phyloP scores from a whole-genome alignment of 192 early-diverging fungal species.

The Linderina pennispora region DNA sequence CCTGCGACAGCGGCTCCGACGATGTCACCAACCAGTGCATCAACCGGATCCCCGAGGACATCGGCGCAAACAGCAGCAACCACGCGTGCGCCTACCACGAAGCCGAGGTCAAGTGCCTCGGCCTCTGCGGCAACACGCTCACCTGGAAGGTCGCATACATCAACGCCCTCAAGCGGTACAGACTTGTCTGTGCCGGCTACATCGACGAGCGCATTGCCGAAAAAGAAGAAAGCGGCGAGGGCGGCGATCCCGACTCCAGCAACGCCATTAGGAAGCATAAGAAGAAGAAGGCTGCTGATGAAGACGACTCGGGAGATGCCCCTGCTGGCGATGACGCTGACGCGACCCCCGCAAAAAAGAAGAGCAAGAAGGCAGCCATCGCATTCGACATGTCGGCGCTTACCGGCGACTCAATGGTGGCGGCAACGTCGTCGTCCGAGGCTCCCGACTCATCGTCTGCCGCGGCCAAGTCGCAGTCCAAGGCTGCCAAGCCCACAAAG shows the following conservation, averaged over 20 bases:
- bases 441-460: too few species aligned
- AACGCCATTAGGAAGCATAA: constrained; percentile 5
- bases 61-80: constrained; percentile 29
- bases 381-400: background rate
- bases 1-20: constrained; percentile 40
- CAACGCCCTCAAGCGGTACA: constrained; percentile 40
- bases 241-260: constrained; percentile 15
- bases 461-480: too few species aligned
- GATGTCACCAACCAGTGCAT: constrained; percentile 47
- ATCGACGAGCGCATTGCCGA: constrained; percentile 37
- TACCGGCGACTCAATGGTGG: too few species aligned
- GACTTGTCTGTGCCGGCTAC: constrained; percentile 40
- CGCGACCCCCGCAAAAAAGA: constrained; percentile 6
- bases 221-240: constrained; percentile 32
- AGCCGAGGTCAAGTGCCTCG: constrained; percentile 41
- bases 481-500: too few species aligned
- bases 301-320: background rate
- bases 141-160: constrained; percentile 42
- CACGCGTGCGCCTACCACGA: constrained; percentile 46
- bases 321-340: background rate
- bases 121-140: constrained; percentile 41
- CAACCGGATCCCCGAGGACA: constrained; percentile 41
- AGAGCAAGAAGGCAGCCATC: background rate
- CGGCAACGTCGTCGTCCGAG: too few species aligned
- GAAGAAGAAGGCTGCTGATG: constrained; percentile 3